A percentile compares a stretch with the other conserved stretches of the same genome.
Conservation (phyloP, 2,329 filamentous ascomycete genomes). For the Penicillium psychrosexuale region DNA sequence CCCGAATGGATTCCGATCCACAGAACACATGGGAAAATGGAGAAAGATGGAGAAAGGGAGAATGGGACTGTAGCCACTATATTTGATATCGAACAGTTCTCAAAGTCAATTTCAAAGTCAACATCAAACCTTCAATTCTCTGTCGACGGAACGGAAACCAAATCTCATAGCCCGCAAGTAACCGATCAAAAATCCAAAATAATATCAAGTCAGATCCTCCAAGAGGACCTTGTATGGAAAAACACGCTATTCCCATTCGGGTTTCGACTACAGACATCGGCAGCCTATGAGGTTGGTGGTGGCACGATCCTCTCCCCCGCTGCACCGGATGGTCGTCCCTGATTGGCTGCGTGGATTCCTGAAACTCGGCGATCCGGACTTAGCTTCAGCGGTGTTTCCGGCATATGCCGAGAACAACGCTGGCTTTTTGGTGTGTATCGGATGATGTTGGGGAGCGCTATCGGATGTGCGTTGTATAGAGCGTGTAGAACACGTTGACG, state of each 20-base stretch:
- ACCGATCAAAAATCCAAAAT: neutral
- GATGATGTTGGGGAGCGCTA: neutral
- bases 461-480: neutral
- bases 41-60: conserved; percentile 6
- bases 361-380: conserved; percentile 32
- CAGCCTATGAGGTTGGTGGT: conserved; percentile 32
- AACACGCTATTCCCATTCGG: conserved; percentile 1
- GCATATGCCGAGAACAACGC: conserved; percentile 16
- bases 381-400: conserved; percentile 23
- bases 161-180: neutral
- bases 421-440: neutral
- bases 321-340: conserved; percentile 13
- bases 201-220: conserved; percentile 3
- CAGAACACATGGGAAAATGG: conserved; percentile 8
- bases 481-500: neutral
- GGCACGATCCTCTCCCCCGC: conserved; percentile 21
- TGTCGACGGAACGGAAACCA: neutral
- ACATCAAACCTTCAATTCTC: neutral
- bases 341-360: conserved; percentile 24
- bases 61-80: neutral
- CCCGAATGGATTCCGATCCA: conserved; percentile 1
- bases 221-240: conserved; percentile 16
- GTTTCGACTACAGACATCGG: conserved; percentile 12
- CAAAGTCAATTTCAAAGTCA: conserved; percentile 2
- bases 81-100: neutral